A percentile compares a stretch with the other conserved stretches of the same genome.
These are phyloP conservation scores for Leccinum aurantiacum DNA, from an alignment of 768 basidiomycete genomes.

Conservation along the genomic window DNA sequence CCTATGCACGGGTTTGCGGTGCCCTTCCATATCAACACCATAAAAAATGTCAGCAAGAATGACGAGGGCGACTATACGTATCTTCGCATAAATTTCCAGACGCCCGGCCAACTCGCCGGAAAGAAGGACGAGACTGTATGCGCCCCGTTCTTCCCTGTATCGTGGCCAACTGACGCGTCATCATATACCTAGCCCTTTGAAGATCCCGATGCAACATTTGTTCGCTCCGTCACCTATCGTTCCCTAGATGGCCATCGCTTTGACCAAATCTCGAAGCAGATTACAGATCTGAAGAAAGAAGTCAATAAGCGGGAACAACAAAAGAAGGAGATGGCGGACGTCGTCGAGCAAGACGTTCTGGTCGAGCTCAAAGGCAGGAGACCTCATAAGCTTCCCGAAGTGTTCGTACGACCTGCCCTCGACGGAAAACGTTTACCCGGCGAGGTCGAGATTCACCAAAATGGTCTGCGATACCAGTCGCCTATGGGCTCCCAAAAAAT, in stretches of 20 bases:
- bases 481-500: constrained; percentile 87
- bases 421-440: constrained; percentile 95
- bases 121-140: constrained; percentile 97
- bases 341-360: constrained; percentile 90
- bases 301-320: constrained; percentile 97
- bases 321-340: constrained; percentile 98
- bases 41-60: constrained; percentile 93
- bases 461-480: constrained; percentile 91
- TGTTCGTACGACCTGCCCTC: constrained; percentile 89
- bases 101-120: constrained; percentile 94
- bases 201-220: constrained; percentile 93
- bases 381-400: constrained; percentile 84
- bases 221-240: constrained; percentile 93
- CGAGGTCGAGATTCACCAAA: constrained; percentile 98
- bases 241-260: constrained; percentile 89
- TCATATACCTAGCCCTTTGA: constrained; percentile 73
- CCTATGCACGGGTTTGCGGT: constrained; percentile 96
- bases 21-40: too few relatives aligned
- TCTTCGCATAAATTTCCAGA: constrained; percentile 96
- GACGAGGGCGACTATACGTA: constrained; percentile 96
- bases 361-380: constrained; percentile 87
- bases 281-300: constrained; percentile 94
- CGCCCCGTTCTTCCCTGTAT: not conserved
- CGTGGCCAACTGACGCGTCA: constrained; percentile 31
- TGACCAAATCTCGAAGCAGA: constrained; percentile 84